Evolutionary conservation across 2,329 filamentous ascomycete species (phyloP).

Genomic region (Coleophoma eucalyptorum): DNA sequence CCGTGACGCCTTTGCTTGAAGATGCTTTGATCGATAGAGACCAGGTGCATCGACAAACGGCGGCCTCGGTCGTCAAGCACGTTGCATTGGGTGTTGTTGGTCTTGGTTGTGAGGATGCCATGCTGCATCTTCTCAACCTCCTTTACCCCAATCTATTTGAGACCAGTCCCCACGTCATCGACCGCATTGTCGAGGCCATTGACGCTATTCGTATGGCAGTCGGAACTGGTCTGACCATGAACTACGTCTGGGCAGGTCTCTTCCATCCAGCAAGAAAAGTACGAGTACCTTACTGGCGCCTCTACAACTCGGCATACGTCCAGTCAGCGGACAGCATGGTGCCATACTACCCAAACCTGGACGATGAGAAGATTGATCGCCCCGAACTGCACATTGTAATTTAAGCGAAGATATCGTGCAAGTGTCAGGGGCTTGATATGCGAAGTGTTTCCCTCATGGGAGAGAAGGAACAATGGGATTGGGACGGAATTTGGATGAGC

Average conservation of each 20-base stretch:
- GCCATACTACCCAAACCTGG: conserved; percentile 87
- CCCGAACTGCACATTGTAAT: conserved; percentile 81
- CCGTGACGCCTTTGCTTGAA: conserved; percentile 90
- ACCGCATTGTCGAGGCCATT: conserved; percentile 95
- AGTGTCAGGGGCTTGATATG: neutral
- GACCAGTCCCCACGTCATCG: conserved; percentile 96
- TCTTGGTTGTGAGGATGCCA: conserved; percentile 94
- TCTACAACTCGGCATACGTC: conserved; percentile 97
- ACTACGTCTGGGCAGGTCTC: conserved; percentile 96
- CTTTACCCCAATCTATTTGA: conserved; percentile 97
- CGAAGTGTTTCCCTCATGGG: no score
- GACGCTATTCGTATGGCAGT: conserved; percentile 93
- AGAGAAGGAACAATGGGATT: no score
- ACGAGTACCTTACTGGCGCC: conserved; percentile 87
- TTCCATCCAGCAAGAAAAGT: conserved; percentile 98
- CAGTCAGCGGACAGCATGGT: conserved; percentile 92
- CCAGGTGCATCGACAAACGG: conserved; percentile 96
- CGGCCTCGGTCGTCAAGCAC: conserved; percentile 95
- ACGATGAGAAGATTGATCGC: conserved; percentile 74
- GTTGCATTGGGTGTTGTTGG: conserved; percentile 97
- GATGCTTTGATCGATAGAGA: conserved; percentile 97
- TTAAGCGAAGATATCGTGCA: conserved; percentile 35
- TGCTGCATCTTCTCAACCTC: conserved; percentile 95
- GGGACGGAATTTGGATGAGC: no score
- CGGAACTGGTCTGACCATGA: conserved; percentile 88